Percentiles rank a stretch among this genome's conserved stretches.
Evolutionary conservation across 208 protist genomes (phyloP).

Genomic region (Vickermania ingenoplastis): DNA sequence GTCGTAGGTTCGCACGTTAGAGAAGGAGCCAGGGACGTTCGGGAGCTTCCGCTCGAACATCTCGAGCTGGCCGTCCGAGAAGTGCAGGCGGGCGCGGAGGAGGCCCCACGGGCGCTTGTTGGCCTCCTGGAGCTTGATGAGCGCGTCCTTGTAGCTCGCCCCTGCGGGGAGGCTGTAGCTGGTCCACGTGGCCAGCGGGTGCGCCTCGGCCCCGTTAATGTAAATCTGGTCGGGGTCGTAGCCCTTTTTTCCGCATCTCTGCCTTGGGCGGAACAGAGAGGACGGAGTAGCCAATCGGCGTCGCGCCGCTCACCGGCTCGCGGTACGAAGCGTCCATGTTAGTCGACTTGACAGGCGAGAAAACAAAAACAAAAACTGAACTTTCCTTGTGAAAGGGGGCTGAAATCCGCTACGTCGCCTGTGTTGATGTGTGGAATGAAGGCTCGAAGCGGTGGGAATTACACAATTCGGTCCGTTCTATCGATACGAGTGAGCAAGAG

Average conservation of each 20-base stretch:
- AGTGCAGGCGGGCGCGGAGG: conserved; percentile 67
- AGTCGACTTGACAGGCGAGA: not conserved
- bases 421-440: too few relatives aligned
- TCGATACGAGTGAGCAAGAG: too few relatives aligned
- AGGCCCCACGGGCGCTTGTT: conserved; percentile 69
- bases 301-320: conserved; percentile 27
- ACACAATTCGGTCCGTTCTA: too few relatives aligned
- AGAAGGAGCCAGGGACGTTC: conserved; percentile 31
- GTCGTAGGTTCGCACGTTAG: conserved; percentile 42
- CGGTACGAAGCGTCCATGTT: conserved; percentile 39
- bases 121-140: conserved; percentile 45
- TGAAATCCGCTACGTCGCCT: too few relatives aligned
- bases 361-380: too few relatives aligned
- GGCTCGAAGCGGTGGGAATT: too few relatives aligned
- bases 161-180: conserved; percentile 40
- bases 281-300: conserved; percentile 66
- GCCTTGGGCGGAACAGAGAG: conserved; percentile 52
- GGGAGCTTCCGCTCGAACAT: conserved; percentile 54
- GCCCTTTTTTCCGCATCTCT: conserved; percentile 60
- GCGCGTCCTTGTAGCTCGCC: conserved; percentile 61
- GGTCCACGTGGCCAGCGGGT: conserved; percentile 66
- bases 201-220: conserved; percentile 44
- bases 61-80: conserved; percentile 59
- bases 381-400: too few relatives aligned
- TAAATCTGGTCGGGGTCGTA: conserved; percentile 43